Evolutionary conservation across 1,139 yeast species (phyloP).

Genomic region (Yamadazyma buinensis): DNA sequence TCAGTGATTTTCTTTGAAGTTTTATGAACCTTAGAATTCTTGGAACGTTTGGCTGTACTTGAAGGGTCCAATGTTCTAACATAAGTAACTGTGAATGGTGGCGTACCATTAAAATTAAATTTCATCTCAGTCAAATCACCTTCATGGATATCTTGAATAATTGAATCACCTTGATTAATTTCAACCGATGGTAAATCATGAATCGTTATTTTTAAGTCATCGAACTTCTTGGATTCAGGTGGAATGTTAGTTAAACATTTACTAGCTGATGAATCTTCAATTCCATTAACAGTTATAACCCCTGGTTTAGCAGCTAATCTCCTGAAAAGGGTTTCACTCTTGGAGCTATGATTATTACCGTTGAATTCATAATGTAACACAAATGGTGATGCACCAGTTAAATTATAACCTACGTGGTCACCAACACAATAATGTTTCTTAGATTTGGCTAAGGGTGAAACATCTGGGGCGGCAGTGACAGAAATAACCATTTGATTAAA

Average conservation of each 20-base stretch:
- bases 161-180: slow-evolving; percentile 69
- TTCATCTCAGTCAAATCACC: slow-evolving; percentile 79
- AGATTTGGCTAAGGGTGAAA: slow-evolving; percentile 35
- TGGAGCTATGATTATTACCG: slow-evolving; percentile 55
- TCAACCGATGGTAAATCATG: slow-evolving; percentile 92
- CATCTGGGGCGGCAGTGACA: slow-evolving; percentile 75
- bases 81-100: slow-evolving; percentile 65
- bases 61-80: slow-evolving; percentile 47
- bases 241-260: slow-evolving; percentile 63
- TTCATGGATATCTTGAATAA: slow-evolving; percentile 79
- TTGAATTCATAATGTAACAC: slow-evolving; percentile 71
- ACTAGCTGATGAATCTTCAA: slow-evolving; percentile 70
- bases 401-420: slow-evolving; percentile 72
- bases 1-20: slow-evolving; percentile 54
- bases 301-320: slow-evolving; percentile 86
- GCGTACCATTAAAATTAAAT: slow-evolving; percentile 65
- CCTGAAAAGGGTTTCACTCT: slow-evolving; percentile 51
- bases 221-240: slow-evolving; percentile 32
- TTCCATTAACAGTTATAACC: slow-evolving; percentile 56
- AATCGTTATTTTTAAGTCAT: slow-evolving; percentile 49
- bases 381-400: slow-evolving; percentile 81
- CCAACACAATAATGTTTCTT: slow-evolving; percentile 78
- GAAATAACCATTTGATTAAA: slow-evolving; percentile 42
- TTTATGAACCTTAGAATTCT: slow-evolving; percentile 14
- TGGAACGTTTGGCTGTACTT: slow-evolving; percentile 18